Percentiles rank a stretch among this genome's conserved stretches.
Evolutionary conservation across 2,329 filamentous ascomycete species (phyloP).

Genomic region (Neonectria faginata): DNA sequence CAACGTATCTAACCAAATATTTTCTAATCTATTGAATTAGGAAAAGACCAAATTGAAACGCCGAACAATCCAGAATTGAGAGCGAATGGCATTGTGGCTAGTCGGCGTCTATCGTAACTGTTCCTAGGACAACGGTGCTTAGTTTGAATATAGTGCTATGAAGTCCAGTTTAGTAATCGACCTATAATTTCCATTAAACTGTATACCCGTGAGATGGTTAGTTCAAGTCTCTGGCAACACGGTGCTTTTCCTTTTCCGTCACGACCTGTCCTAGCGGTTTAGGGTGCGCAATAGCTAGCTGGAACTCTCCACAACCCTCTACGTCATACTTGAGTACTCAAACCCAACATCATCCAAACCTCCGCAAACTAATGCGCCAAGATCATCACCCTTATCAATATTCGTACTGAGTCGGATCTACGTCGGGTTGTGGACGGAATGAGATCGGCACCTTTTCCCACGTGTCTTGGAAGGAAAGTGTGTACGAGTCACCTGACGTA

Average conservation of each 20-base stretch:
- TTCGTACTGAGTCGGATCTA: not conserved
- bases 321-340: constrained; percentile 4
- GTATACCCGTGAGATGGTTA: not conserved
- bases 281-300: not conserved
- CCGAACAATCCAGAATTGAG: not conserved
- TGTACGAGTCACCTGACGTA: constrained; percentile 32
- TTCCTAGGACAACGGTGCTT: not conserved
- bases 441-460: constrained; percentile 39
- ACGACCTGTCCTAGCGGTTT: not conserved
- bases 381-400: not conserved
- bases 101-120: not conserved
- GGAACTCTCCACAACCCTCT: not conserved
- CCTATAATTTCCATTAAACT: not conserved
- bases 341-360: constrained; percentile 2
- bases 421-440: constrained; percentile 33
- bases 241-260: not conserved
- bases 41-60: not conserved
- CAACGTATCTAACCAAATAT: not conserved
- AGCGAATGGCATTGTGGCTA: not conserved
- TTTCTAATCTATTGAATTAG: not conserved
- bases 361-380: not conserved
- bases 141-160: not conserved
- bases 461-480: constrained; percentile 22
- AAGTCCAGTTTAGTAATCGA: not conserved
- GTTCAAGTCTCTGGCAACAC: not conserved